phyloP scores from a whole-genome alignment of 306 rosid species.

The Gynostemma pentaphyllum region DNA sequence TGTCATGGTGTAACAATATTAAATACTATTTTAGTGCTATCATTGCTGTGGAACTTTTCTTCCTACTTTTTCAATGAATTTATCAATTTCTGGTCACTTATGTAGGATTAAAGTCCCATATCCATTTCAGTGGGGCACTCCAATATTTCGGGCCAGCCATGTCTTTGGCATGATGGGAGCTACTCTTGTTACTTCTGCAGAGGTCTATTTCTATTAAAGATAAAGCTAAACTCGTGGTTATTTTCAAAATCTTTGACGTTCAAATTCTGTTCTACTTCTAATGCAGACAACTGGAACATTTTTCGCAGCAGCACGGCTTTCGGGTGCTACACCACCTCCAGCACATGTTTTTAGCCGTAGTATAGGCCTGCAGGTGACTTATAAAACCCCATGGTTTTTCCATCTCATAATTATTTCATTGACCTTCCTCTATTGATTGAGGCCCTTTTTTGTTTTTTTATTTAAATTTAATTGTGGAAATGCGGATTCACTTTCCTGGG shows the following conservation, averaged over 20 bases:
- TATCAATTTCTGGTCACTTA: slow-evolving; percentile 3
- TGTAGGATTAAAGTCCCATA: slow-evolving; percentile 74
- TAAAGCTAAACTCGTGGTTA: not conserved
- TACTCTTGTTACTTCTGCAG: slow-evolving; percentile 78
- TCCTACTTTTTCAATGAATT: not conserved
- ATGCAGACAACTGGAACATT: slow-evolving; percentile 80
- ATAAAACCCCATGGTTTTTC: not conserved
- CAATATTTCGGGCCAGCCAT: slow-evolving; percentile 87
- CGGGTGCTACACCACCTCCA: slow-evolving; percentile 98
- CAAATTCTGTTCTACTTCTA: slow-evolving; percentile 6
- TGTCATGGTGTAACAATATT: not conserved
- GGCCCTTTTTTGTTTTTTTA: not conserved
- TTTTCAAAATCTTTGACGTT: not conserved
- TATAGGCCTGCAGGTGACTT: slow-evolving; percentile 68
- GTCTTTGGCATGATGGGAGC: slow-evolving; percentile 97
- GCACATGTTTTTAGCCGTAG: slow-evolving; percentile 67
- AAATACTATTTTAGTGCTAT: not conserved
- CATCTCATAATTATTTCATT: not conserved
- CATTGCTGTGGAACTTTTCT: not conserved
- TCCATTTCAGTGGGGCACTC: slow-evolving; percentile 96
- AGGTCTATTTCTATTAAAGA: slow-evolving; percentile 36
- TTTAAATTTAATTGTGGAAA: not conserved
- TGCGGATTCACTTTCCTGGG: slow-evolving; percentile 9
- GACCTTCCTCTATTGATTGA: not conserved
- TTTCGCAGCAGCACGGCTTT: slow-evolving; percentile 85